phyloP scores from a whole-genome alignment of 2,329 filamentous ascomycete genomes.

The Cladophialophora bantiana region DNA sequence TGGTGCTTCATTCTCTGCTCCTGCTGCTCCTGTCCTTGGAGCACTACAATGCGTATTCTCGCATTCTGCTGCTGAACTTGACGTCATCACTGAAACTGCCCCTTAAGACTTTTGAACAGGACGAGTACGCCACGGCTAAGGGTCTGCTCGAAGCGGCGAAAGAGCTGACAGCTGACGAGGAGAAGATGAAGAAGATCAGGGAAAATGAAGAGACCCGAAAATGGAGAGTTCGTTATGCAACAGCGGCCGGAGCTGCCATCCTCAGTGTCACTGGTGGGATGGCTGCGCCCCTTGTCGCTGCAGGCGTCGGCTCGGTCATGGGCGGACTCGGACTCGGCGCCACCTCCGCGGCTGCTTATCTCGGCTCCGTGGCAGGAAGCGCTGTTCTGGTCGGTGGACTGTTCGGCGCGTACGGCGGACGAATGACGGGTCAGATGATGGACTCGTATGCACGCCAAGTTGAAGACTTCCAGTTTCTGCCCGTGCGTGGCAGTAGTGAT shows the following conservation, averaged over 20 bases:
- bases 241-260: constrained; percentile 83
- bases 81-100: constrained; percentile 75
- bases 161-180: constrained; percentile 77
- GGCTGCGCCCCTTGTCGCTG: constrained; percentile 76
- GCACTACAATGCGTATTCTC: constrained; percentile 76
- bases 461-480: constrained; percentile 85
- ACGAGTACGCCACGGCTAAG: constrained; percentile 77
- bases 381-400: constrained; percentile 80
- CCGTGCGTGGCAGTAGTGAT: constrained; percentile 63
- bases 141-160: constrained; percentile 78
- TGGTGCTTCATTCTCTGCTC: constrained; percentile 75
- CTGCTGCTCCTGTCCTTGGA: constrained; percentile 78
- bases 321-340: constrained; percentile 77
- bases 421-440: constrained; percentile 85
- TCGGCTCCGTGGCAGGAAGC: constrained; percentile 81
- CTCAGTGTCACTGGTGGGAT: constrained; percentile 84
- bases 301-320: constrained; percentile 79
- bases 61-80: constrained; percentile 73
- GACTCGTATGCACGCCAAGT: constrained; percentile 87
- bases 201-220: constrained; percentile 70
- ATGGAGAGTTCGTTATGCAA: constrained; percentile 85
- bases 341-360: constrained; percentile 75
- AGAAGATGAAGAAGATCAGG: constrained; percentile 74
- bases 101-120: constrained; percentile 67
- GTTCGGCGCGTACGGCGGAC: constrained; percentile 88